A percentile compares a stretch with the other conserved stretches of the same genome.
Conservation (phyloP, 345 rosid species). For the Acer negundo region DNA sequence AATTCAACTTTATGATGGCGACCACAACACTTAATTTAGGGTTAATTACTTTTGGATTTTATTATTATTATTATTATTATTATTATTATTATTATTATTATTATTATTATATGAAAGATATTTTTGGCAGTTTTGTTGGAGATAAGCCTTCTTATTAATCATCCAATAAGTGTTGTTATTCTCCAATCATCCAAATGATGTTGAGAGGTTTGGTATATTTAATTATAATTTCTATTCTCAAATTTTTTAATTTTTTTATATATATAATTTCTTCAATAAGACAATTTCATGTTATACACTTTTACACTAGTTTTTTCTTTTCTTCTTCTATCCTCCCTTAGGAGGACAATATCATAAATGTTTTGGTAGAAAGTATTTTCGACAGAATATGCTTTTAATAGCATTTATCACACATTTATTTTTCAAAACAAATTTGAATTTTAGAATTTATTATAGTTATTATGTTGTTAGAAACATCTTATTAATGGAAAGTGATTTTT, state of each 20-base stretch:
- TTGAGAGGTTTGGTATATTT: constrained; percentile 1
- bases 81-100: background rate
- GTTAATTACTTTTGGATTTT: background rate
- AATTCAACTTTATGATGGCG: constrained; percentile 1
- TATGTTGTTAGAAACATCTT: no score
- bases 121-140: background rate
- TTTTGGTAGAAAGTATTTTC: background rate
- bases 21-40: background rate
- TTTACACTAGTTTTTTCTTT: background rate
- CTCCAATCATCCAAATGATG: constrained; percentile 11
- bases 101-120: background rate
- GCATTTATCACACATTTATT: background rate
- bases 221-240: constrained; percentile 2
- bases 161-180: background rate
- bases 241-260: no score
- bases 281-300: constrained; percentile 16
- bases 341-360: no score
- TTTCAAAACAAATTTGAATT: no score
- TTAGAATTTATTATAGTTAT: no score
- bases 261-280: constrained; percentile 6
- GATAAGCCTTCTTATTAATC: background rate
- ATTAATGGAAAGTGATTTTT: no score
- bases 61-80: no score
- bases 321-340: no score
- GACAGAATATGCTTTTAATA: background rate